Base-by-base conservation (phyloP, 305 asterid genomes). In the Fraxinus xanthoxyloides region DNA sequence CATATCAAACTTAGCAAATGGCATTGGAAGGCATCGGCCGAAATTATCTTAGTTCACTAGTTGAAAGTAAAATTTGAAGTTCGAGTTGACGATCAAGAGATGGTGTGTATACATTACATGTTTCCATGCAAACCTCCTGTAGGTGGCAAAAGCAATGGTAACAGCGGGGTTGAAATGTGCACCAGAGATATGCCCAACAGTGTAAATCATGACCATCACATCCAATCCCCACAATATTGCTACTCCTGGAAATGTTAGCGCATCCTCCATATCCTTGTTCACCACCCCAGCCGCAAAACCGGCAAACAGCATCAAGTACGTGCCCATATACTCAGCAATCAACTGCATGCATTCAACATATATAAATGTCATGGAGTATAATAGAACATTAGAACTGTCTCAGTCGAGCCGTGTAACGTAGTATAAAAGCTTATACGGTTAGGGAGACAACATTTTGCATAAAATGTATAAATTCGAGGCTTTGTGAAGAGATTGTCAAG, bases 101-200 rank as follows among this genome's bases (percentile, higher is more conserved):
- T 5, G 10, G n/a, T 6, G 0, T 12, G 24, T 10, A 17, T 2
- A 19, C 17, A 28, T 15, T 67, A 81, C 87, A 30, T 86, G 77
- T 81, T 82, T 83, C 84, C 85, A 86, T 74, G 77, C 72, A 46
- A 86, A 78, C 74, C 84, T 75, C 72, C 75, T 83, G 78, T 82
- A 81, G 17, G 83, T 48, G 73, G 87, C 89, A 76, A 86, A 81
- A 69, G 84, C 85, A 81, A 86, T 72, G 2, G 89, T 83, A 32
- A 81, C 77, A 34, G 89, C 85, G 6, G 89, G 89, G 43, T 86
- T 86, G 74, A 83, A 83, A 83, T 86, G 87, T 30, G 85, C 84
- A 13, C 85, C 85, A n/a, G 82, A 83, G 24, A 81, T 30, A 38
- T 81, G 85, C 2, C 88, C 88, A 28, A 83, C 83, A 1, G 86